Evolutionary conservation across 2,329 filamentous ascomycete species (phyloP).

Genomic region (Lecanicillium sp.): DNA sequence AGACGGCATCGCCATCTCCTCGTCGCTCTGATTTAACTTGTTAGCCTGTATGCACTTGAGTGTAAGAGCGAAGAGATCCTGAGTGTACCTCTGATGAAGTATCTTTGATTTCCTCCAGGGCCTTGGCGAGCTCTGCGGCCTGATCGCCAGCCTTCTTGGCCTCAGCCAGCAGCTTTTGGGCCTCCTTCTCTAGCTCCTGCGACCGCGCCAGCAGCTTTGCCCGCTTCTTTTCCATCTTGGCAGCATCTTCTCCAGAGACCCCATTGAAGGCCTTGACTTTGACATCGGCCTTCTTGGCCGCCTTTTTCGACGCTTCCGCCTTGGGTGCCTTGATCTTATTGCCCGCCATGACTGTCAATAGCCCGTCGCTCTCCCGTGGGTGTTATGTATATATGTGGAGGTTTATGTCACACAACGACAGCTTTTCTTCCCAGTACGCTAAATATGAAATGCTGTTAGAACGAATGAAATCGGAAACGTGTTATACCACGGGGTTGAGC

Average conservation of each 20-base stretch:
- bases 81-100: slow-evolving; percentile 17
- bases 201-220: slow-evolving; percentile 32
- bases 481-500: no score
- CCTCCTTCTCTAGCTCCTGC: slow-evolving; percentile 36
- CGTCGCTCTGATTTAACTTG: not conserved
- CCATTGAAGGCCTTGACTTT: slow-evolving; percentile 29
- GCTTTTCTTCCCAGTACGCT: no score
- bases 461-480: no score
- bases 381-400: no score
- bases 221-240: slow-evolving; percentile 29
- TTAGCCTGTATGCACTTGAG: not conserved
- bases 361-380: not conserved
- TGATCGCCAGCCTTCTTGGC: slow-evolving; percentile 29
- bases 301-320: not conserved
- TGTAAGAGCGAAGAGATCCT: slow-evolving; percentile 2
- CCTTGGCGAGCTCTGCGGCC: slow-evolving; percentile 21
- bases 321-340: no score
- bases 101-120: slow-evolving; percentile 13
- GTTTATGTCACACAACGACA: no score
- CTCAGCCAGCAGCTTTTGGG: slow-evolving; percentile 33
- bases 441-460: no score
- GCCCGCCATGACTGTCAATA: not conserved
- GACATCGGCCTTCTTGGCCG: slow-evolving; percentile 17
- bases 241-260: not conserved
- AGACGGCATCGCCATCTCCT: not conserved